Evolutionary conservation across 148 eudicot species (phyloP).

Genomic region (Rhododendron griersonianum): DNA sequence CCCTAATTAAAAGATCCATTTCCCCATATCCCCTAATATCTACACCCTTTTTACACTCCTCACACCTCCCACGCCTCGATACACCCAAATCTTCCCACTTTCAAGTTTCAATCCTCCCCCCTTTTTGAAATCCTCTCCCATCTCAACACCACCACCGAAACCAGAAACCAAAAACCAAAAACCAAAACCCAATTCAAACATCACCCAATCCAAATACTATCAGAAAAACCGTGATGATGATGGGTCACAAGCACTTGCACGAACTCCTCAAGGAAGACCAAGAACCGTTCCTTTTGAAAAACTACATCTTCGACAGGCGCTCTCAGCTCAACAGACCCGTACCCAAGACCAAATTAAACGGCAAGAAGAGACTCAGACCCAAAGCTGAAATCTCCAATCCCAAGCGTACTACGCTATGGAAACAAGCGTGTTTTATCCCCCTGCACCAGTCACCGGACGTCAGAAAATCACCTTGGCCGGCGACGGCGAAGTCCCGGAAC

Average conservation of each 20-base stretch:
- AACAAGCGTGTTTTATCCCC: slow-evolving; percentile 62
- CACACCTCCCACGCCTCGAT: not conserved
- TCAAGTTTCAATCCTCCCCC: not conserved
- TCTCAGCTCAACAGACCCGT: slow-evolving; percentile 30
- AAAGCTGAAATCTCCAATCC: slow-evolving; percentile 24
- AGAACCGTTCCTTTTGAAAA: slow-evolving; percentile 67
- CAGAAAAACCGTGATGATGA: slow-evolving; percentile 1
- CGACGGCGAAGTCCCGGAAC: slow-evolving; percentile 21
- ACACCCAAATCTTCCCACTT: slow-evolving; percentile 12
- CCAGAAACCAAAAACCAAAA: not conserved
- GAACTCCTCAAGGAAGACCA: slow-evolving; percentile 76
- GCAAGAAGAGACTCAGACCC: slow-evolving; percentile 19
- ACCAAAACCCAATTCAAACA: not conserved
- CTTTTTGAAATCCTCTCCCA: not conserved
- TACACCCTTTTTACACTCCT: not conserved
- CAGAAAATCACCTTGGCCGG: slow-evolving; percentile 43
- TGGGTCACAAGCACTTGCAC: slow-evolving; percentile 57
- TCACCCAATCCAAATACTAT: not conserved
- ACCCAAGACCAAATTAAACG: slow-evolving; percentile 14
- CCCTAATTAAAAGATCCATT: not conserved
- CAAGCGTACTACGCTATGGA: slow-evolving; percentile 29
- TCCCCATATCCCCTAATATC: not conserved
- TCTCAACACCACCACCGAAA: not conserved
- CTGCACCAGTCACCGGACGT: slow-evolving; percentile 54
- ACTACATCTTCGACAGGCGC: slow-evolving; percentile 46